Evolutionary conservation across 441 rosid genomes (phyloP).

Genomic region (Populus tomentosa): DNA sequence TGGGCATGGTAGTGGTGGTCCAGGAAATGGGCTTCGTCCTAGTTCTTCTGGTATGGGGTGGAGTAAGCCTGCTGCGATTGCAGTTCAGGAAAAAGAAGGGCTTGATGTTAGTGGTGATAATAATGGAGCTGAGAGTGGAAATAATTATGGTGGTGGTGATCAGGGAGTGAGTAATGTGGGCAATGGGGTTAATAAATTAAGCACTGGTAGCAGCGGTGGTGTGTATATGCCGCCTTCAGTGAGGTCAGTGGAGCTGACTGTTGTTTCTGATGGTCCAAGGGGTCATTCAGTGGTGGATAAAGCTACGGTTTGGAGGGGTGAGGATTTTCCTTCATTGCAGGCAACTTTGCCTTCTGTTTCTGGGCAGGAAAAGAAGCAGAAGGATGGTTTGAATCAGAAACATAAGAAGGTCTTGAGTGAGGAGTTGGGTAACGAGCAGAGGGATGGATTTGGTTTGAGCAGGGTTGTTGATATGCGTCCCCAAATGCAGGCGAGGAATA

Average conservation of each 20-base stretch:
- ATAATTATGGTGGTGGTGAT: constrained; percentile 34
- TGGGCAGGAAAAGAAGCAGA: constrained; percentile 63
- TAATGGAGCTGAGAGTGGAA: not conserved
- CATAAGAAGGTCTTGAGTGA: constrained; percentile 51
- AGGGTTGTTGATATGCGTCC: constrained; percentile 58
- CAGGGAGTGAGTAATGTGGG: constrained; percentile 28
- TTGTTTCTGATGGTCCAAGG: constrained; percentile 31
- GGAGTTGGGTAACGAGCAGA: constrained; percentile 38
- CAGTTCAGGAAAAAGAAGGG: constrained; percentile 56
- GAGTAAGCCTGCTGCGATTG: constrained; percentile 64
- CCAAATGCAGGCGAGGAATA: constrained; percentile 43
- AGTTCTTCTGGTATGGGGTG: constrained; percentile 84
- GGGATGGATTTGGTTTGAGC: constrained; percentile 29
- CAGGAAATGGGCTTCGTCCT: constrained; percentile 72
- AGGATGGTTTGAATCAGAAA: constrained; percentile 59
- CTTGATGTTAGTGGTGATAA: constrained; percentile 23
- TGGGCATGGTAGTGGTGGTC: constrained; percentile 61
- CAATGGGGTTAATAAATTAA: constrained; percentile 45
- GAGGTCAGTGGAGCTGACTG: constrained; percentile 30
- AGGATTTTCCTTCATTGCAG: constrained; percentile 91
- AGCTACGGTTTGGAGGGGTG: constrained; percentile 72
- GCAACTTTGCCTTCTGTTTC: constrained; percentile 62
- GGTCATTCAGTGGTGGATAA: constrained; percentile 39
- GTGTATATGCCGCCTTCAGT: constrained; percentile 50
- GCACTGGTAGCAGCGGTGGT: constrained; percentile 29